Evolutionary conservation across 2,329 filamentous ascomycete species (phyloP).

Genomic region (Dactylonectria macrodidyma): DNA sequence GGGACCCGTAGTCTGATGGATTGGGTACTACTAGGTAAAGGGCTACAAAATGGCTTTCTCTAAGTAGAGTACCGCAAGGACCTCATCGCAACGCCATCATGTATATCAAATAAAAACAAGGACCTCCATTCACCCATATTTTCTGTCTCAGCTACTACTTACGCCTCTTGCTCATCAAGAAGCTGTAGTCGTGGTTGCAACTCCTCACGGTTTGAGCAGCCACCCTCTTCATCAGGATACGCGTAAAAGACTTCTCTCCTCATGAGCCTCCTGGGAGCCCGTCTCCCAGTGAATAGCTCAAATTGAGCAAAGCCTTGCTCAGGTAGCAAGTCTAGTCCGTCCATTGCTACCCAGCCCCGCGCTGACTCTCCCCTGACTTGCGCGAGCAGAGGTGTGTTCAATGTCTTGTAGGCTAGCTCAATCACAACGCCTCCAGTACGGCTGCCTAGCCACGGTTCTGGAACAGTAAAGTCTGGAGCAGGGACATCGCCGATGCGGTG

Average conservation of each 20-base stretch:
- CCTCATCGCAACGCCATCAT: too few species aligned
- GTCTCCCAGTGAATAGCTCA: slow-evolving; percentile 80
- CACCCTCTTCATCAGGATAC: slow-evolving; percentile 58
- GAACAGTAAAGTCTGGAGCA: slow-evolving; percentile 79
- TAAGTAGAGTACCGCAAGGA: too few species aligned
- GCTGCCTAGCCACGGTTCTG: slow-evolving; percentile 78
- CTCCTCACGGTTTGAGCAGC: slow-evolving; percentile 56
- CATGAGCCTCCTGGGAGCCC: slow-evolving; percentile 74
- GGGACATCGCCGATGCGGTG: slow-evolving; percentile 75
- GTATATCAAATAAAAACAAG: too few species aligned
- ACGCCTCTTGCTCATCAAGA: slow-evolving; percentile 47
- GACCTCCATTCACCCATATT: too few species aligned
- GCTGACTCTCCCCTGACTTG: slow-evolving; percentile 75
- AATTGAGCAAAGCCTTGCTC: slow-evolving; percentile 89
- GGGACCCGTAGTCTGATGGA: too few species aligned
- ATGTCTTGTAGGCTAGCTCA: slow-evolving; percentile 81
- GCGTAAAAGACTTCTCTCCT: slow-evolving; percentile 71
- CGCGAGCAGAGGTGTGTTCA: slow-evolving; percentile 78
- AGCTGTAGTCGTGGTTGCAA: slow-evolving; percentile 52
- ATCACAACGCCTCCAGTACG: slow-evolving; percentile 83
- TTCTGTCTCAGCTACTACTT: neutral
- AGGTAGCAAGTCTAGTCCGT: slow-evolving; percentile 81
- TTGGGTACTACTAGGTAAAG: too few species aligned
- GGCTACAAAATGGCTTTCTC: too few species aligned
- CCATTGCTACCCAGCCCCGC: slow-evolving; percentile 80